Percentiles rank a stretch among this genome's conserved stretches.
Evolutionary conservation across 257 asterid species (phyloP).

Genomic region (Solanum paucissectum): DNA sequence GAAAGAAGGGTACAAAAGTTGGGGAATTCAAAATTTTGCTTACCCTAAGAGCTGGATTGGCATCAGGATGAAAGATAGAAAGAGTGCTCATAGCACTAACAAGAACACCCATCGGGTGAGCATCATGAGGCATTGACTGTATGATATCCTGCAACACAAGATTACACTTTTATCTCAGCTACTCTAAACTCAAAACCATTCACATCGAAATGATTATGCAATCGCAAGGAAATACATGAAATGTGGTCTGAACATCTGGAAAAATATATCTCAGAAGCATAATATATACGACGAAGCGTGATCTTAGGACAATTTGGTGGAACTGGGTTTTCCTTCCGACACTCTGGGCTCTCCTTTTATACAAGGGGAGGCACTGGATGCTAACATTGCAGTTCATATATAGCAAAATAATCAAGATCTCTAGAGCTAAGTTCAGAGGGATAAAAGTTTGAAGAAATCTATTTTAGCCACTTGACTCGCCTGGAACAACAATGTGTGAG

Average conservation of each 20-base stretch:
- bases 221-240: neutral
- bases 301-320: neutral
- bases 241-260: neutral
- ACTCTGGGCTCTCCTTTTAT: neutral
- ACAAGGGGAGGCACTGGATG: neutral
- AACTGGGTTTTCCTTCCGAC: neutral
- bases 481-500: neutral
- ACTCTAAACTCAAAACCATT: neutral
- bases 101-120: slow-evolving; percentile 99
- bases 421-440: neutral
- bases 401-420: neutral
- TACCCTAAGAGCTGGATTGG: slow-evolving; percentile 95
- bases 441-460: neutral
- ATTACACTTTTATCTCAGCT: neutral
- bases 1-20: neutral
- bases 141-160: slow-evolving; percentile 69
- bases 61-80: slow-evolving; percentile 92
- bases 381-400: neutral
- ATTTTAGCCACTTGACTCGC: neutral
- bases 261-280: neutral
- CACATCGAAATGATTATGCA: neutral
- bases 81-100: slow-evolving; percentile 93
- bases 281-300: neutral
- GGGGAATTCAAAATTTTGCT: slow-evolving; percentile 10
- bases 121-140: slow-evolving; percentile 97